Base-by-base conservation (phyloP, 345 rosid genomes). In the Hypericum perforatum region DNA sequence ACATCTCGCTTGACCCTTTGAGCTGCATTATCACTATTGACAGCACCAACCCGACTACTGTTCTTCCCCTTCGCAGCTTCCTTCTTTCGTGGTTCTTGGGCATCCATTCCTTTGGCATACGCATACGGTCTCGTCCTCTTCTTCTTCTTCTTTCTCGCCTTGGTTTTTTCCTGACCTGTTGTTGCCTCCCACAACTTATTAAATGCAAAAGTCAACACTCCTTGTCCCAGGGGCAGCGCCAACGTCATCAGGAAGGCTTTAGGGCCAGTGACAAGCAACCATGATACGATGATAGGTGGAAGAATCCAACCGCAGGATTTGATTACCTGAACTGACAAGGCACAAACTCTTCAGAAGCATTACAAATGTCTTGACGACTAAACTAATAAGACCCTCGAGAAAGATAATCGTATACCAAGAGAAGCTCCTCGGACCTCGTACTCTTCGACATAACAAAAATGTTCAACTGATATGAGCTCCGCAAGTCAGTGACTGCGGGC, bases 261-360 rank as follows among this genome's bases (percentile, higher is more conserved):
- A n/a, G 72, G 84, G 40, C 86, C 90, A n/a, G 70, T 57, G 44
- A 82, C 77, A 47, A 67, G 15, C 49, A 83, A 50, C 42, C 48
- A 42, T 0, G 86, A 74, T 36, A 72, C 11, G 43, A 75, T 47
- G 56, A 78, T 58, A n/a, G 58, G 60, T 3, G 86, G 86, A 57
- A 76, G 71, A 8, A 47, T 11, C 86, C 80, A 80, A 39, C 91
- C 91, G 57, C 54, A 80, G 50, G 86, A 78, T 70, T 69, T 71
- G 54, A 76, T 72, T 43, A 66, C 73, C 91, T 78, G 72, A 65
- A 67, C 63, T 56, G 63, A 57, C 64, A 22, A 54, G 37, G 41
- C 22, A 12, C 16, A 41, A 62, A 37, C 41, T 16, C 50, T 11
- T 64, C 11, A 14, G 58, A 51, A 55, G 13, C 0, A 46, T 10